These are phyloP conservation scores for Aspergillus sp. DNA, from an alignment of 2,329 filamentous ascomycete genomes.

Conservation along the genomic window DNA sequence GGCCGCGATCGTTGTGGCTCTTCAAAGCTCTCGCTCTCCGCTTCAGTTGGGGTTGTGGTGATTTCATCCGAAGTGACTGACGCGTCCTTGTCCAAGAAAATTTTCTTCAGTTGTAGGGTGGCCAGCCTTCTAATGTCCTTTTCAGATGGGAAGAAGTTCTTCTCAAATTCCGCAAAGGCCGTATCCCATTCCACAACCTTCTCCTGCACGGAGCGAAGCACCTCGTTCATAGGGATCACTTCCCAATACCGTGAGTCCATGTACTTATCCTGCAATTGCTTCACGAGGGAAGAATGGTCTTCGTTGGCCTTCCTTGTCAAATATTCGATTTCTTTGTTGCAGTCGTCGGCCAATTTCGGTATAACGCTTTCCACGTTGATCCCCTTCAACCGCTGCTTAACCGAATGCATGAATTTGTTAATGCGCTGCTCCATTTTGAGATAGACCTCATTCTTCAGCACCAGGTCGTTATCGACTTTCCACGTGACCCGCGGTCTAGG, in stretches of 20 bases:
- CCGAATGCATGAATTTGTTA: slow-evolving; percentile 81
- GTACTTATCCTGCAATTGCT: slow-evolving; percentile 83
- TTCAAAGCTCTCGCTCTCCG: slow-evolving; percentile 26
- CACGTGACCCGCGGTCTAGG: slow-evolving; percentile 87
- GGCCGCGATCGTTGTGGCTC: slow-evolving; percentile 30
- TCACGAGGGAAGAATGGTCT: slow-evolving; percentile 71
- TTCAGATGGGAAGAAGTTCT: slow-evolving; percentile 87
- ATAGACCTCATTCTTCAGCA: slow-evolving; percentile 89
- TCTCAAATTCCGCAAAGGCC: slow-evolving; percentile 84
- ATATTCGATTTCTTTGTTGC: slow-evolving; percentile 75
- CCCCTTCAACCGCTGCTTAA: slow-evolving; percentile 76
- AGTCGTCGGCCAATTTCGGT: slow-evolving; percentile 79
- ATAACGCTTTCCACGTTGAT: slow-evolving; percentile 91
- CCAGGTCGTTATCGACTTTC: slow-evolving; percentile 94
- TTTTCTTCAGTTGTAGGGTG: slow-evolving; percentile 86
- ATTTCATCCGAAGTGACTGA: slow-evolving; percentile 76
- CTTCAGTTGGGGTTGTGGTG: slow-evolving; percentile 42
- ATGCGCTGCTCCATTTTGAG: slow-evolving; percentile 76
- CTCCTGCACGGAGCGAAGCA: slow-evolving; percentile 86
- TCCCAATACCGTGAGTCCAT: slow-evolving; percentile 95
- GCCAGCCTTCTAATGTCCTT: slow-evolving; percentile 93
- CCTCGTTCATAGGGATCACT: slow-evolving; percentile 86
- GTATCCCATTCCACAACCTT: slow-evolving; percentile 92
- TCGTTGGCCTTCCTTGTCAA: slow-evolving; percentile 77
- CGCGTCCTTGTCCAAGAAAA: slow-evolving; percentile 84